Conservation (phyloP, 83 land plant species). For the Diphasiastrum complanatum region DNA sequence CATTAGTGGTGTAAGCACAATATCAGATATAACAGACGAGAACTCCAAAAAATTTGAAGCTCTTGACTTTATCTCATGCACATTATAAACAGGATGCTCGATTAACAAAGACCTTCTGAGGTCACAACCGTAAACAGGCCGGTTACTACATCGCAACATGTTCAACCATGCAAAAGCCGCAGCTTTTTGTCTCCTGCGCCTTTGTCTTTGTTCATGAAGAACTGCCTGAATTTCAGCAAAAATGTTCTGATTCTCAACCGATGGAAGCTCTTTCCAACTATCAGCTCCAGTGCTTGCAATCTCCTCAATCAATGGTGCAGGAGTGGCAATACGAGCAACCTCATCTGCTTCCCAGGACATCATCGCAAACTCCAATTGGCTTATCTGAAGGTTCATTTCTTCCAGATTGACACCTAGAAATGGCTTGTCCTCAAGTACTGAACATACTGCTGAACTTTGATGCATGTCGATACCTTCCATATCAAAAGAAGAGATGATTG, state of each 20-base stretch:
- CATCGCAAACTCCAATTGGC: constrained; percentile 60
- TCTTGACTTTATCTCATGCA: constrained; percentile 40
- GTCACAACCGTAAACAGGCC: constrained; percentile 60
- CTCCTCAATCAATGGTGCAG: constrained; percentile 47
- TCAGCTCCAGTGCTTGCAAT: constrained; percentile 26
- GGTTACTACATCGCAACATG: constrained; percentile 57
- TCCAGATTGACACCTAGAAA: constrained; percentile 42
- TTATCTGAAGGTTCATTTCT: constrained; percentile 50
- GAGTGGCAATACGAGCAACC: constrained; percentile 41
- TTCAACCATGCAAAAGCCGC: constrained; percentile 70
- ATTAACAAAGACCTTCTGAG: constrained; percentile 50
- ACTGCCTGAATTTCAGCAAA: constrained; percentile 77
- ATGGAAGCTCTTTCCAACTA: constrained; percentile 20
- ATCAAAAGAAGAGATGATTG: constrained; percentile 93
- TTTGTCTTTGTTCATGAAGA: constrained; percentile 53
- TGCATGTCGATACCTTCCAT: constrained; percentile 75
- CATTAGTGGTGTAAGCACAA: constrained; percentile 60
- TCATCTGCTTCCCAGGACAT: constrained; percentile 73
- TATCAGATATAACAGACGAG: constrained; percentile 56
- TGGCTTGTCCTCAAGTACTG: constrained; percentile 37
- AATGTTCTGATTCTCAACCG: constrained; percentile 36
- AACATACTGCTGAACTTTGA: constrained; percentile 58
- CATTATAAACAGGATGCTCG: constrained; percentile 64
- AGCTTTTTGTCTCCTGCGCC: constrained; percentile 50
- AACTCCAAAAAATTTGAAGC: constrained; percentile 42